phyloP scores from a whole-genome alignment of 2,329 filamentous ascomycete genomes.

The Cordyceps cicadae region DNA sequence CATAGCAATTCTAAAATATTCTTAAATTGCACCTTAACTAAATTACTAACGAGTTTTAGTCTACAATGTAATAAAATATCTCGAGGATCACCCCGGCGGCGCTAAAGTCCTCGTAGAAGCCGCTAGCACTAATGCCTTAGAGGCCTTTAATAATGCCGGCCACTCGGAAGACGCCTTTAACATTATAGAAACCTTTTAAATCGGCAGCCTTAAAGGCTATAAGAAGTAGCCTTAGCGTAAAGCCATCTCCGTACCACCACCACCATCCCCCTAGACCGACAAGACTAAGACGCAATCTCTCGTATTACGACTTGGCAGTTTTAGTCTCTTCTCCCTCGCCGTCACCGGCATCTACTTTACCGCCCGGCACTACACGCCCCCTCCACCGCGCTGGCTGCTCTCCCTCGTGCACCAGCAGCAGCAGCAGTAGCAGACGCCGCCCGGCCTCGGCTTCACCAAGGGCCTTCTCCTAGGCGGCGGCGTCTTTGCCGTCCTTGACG shows the following conservation, averaged over 20 bases:
- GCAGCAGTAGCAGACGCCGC: constrained; percentile 4
- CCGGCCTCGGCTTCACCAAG: constrained; percentile 25
- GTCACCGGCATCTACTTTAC: constrained; percentile 17
- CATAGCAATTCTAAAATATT: constrained; percentile 39
- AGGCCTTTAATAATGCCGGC: constrained; percentile 75
- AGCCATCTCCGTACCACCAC: background rate
- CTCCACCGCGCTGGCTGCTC: background rate
- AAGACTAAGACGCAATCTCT: background rate
- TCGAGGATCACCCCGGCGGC: constrained; percentile 60
- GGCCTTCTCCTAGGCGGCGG: constrained; percentile 29
- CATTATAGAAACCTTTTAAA: constrained; percentile 29
- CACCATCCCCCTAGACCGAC: background rate
- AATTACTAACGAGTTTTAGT: constrained; percentile 19
- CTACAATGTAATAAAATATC: constrained; percentile 49
- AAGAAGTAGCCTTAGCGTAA: constrained; percentile 12
- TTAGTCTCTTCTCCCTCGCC: constrained; percentile 16
- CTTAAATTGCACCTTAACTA: no score
- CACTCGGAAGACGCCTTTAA: constrained; percentile 58
- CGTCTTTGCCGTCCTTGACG: constrained; percentile 24
- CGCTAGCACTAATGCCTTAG: constrained; percentile 67
- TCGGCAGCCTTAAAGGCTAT: constrained; percentile 31
- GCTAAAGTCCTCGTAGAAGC: constrained; percentile 71
- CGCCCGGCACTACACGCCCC: constrained; percentile 10
- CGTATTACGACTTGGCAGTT: constrained; percentile 12
- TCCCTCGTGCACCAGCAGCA: no score